These are phyloP conservation scores for Priceomyces haplophilus DNA, from an alignment of 805 yeast genomes.

Conservation along the genomic window DNA sequence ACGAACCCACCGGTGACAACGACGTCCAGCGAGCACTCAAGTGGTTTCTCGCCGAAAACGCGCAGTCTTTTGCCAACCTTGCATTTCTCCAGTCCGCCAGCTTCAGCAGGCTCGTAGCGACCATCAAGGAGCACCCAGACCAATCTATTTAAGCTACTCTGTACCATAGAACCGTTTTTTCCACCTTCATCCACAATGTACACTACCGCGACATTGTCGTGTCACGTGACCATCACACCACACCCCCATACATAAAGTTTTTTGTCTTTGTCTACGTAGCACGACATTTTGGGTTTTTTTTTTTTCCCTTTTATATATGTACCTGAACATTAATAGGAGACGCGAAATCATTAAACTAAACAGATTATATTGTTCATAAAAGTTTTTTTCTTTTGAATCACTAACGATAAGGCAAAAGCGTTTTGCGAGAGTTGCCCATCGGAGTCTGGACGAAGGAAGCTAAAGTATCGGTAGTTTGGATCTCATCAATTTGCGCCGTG, in stretches of 20 bases:
- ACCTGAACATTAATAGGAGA: not conserved
- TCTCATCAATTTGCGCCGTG: no score
- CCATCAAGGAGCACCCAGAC: constrained; percentile 7
- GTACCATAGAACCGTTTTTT: constrained; percentile 4
- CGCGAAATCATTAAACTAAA: not conserved
- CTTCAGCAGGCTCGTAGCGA: constrained; percentile 8
- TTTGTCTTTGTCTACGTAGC: no score
- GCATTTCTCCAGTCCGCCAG: constrained; percentile 9
- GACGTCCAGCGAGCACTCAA: constrained; percentile 9
- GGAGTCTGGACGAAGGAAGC: no score
- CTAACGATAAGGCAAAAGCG: no score
- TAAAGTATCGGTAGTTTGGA: no score
- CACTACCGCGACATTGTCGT: not conserved
- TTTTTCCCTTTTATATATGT: no score
- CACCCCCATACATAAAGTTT: no score
- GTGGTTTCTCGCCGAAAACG: constrained; percentile 10
- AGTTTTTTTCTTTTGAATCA: not conserved
- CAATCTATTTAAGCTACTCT: constrained; percentile 4
- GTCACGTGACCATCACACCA: no score
- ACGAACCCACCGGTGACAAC: constrained; percentile 1
- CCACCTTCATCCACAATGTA: no score
- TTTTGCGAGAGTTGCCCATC: no score
- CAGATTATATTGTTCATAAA: not conserved
- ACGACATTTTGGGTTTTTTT: not conserved
- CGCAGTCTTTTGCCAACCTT: constrained; percentile 9